Conservation (phyloP, 1,284 basidiomycete genomes). For the Leucoagaricus sp. region DNA sequence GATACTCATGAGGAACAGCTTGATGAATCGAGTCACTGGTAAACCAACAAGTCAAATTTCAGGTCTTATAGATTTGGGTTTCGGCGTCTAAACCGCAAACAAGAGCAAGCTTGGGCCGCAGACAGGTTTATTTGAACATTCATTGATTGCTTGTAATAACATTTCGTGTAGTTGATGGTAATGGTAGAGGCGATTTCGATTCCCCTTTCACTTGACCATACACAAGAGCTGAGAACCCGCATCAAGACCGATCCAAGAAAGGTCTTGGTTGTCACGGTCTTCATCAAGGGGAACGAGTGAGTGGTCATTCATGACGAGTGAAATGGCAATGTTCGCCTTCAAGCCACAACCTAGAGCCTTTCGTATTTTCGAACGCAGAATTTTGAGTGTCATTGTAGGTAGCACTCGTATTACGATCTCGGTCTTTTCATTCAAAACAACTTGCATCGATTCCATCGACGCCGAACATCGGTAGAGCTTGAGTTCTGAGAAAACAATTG, state of each 20-base stretch:
- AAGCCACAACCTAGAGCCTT: slow-evolving; percentile 38
- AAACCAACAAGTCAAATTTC: background rate
- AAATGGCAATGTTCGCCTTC: slow-evolving; percentile 41
- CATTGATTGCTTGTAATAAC: background rate
- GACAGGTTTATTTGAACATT: background rate
- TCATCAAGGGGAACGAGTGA: slow-evolving; percentile 44
- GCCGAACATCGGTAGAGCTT: slow-evolving; percentile 21
- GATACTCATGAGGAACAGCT: slow-evolving; percentile 22
- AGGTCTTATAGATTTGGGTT: background rate
- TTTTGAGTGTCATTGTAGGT: slow-evolving; percentile 63
- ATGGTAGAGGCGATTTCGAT: background rate
- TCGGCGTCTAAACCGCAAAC: background rate
- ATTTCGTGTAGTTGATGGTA: slow-evolving; percentile 10
- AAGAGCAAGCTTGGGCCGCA: background rate
- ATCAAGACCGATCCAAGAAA: slow-evolving; percentile 75
- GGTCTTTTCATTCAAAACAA: slow-evolving; percentile 22
- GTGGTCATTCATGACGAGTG: slow-evolving; percentile 55
- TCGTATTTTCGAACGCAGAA: slow-evolving; percentile 53
- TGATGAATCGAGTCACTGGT: background rate
- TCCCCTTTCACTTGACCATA: background rate
- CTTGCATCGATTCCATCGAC: slow-evolving; percentile 8
- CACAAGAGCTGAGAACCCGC: slow-evolving; percentile 38
- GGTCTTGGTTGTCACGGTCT: slow-evolving; percentile 48
- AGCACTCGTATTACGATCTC: slow-evolving; percentile 47
- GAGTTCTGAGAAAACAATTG: slow-evolving; percentile 20